Conservation (phyloP, 768 basidiomycete species). For the Chiua virens region DNA sequence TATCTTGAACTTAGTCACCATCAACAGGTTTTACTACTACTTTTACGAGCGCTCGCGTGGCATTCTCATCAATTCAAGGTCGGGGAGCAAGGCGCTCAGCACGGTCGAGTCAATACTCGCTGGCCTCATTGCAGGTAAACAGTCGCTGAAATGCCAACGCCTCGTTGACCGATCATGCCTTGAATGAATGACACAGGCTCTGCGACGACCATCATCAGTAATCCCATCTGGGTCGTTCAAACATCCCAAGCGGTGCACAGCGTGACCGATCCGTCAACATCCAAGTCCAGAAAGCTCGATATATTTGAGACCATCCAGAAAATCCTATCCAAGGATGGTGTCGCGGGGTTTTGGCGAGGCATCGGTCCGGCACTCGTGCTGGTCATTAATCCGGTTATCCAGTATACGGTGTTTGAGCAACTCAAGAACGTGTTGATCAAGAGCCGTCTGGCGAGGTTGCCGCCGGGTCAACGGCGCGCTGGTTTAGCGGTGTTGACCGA, state of each 20-base stretch:
- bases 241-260: conserved; percentile 80
- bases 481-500: conserved; percentile 63
- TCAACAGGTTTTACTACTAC: conserved; percentile 83
- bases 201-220: conserved; percentile 84
- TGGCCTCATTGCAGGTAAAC: conserved; percentile 78
- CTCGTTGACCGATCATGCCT: not conserved
- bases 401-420: conserved; percentile 94
- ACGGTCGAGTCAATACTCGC: conserved; percentile 90
- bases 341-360: conserved; percentile 85
- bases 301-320: conserved; percentile 64
- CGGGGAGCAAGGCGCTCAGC: conserved; percentile 66
- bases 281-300: conserved; percentile 58
- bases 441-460: conserved; percentile 54
- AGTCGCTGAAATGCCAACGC: not conserved
- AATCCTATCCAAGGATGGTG: conserved; percentile 73
- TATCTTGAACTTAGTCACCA: not conserved
- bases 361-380: conserved; percentile 91
- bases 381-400: conserved; percentile 92
- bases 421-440: conserved; percentile 81
- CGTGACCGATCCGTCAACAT: conserved; percentile 37
- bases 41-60: conserved; percentile 78
- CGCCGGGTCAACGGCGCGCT: conserved; percentile 43
- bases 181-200: conserved; percentile 51
- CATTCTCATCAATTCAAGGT: conserved; percentile 52
- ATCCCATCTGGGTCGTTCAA: conserved; percentile 97